A percentile compares a stretch with the other conserved stretches of the same genome.
phyloP scores from a whole-genome alignment of 805 yeast species.

The Candida berthetii region DNA sequence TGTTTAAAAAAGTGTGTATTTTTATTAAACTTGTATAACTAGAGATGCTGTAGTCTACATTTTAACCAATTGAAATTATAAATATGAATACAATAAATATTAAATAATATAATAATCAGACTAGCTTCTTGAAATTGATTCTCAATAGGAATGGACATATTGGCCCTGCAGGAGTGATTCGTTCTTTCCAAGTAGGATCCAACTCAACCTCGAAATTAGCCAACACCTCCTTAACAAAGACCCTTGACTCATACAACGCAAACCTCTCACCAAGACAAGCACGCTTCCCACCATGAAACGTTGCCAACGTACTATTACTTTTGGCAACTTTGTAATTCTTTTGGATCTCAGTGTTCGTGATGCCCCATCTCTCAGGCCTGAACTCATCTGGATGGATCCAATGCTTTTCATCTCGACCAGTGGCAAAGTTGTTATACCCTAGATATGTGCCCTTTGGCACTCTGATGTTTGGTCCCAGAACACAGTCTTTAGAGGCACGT shows the following conservation, averaged over 20 bases:
- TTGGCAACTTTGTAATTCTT: constrained; percentile 36
- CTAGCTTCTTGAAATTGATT: constrained; percentile 15
- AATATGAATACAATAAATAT: too few species aligned
- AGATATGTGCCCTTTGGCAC: constrained; percentile 47
- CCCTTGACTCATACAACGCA: constrained; percentile 40
- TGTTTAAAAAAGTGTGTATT: background rate
- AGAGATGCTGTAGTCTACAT: background rate
- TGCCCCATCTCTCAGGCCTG: constrained; percentile 49
- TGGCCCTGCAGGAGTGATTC: constrained; percentile 54
- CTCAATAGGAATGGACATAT: constrained; percentile 38
- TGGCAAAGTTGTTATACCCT: constrained; percentile 48
- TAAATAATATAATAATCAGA: too few species aligned
- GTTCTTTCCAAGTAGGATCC: constrained; percentile 40
- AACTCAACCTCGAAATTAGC: constrained; percentile 27
- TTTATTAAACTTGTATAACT: background rate
- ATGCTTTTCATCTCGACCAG: constrained; percentile 34
- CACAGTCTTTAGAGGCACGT: constrained; percentile 28
- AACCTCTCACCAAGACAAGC: constrained; percentile 58
- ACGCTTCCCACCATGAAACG: constrained; percentile 55
- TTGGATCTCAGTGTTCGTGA: constrained; percentile 26
- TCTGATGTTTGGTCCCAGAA: constrained; percentile 33
- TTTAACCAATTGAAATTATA: too few species aligned
- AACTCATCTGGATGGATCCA: constrained; percentile 47
- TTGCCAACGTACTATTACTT: constrained; percentile 37
- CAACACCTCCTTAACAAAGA: constrained; percentile 31